These are phyloP conservation scores for Candida tropicalis DNA, from an alignment of 1,139 yeast genomes.

Conservation along the genomic window DNA sequence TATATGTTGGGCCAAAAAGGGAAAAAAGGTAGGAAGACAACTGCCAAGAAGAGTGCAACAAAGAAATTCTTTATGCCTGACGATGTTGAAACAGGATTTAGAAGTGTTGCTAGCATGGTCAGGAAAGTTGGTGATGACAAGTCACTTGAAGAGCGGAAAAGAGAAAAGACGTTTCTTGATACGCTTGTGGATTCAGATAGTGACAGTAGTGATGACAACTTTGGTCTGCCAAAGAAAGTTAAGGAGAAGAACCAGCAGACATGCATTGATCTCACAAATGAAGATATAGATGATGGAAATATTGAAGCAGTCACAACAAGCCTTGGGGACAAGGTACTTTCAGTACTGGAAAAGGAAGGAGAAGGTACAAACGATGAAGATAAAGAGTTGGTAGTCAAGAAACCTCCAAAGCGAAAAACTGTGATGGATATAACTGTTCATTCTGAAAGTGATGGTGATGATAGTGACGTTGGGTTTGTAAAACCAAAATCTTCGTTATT, in stretches of 20 bases:
- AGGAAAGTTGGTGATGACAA: constrained; percentile 25
- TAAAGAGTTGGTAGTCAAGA: not conserved
- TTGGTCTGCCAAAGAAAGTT: not conserved
- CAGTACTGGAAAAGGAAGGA: not conserved
- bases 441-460: constrained; percentile 4
- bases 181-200: constrained; percentile 26
- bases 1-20: constrained; percentile 34
- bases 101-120: constrained; percentile 56
- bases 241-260: not conserved
- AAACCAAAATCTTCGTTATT: not conserved
- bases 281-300: not conserved
- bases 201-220: constrained; percentile 13
- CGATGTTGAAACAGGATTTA: constrained; percentile 71
- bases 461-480: not conserved
- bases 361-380: not conserved
- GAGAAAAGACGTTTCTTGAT: constrained; percentile 23
- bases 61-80: constrained; percentile 77
- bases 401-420: constrained; percentile 1
- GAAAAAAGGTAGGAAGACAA: constrained; percentile 30
- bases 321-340: not conserved
- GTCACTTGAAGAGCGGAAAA: constrained; percentile 17
- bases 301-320: not conserved
- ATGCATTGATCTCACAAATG: constrained; percentile 3
- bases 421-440: constrained; percentile 1
- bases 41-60: constrained; percentile 20